Evolutionary conservation across 805 yeast species (phyloP), one percentile per base, ranked within the genome.

Genomic region (Millerago galiae): DNA sequence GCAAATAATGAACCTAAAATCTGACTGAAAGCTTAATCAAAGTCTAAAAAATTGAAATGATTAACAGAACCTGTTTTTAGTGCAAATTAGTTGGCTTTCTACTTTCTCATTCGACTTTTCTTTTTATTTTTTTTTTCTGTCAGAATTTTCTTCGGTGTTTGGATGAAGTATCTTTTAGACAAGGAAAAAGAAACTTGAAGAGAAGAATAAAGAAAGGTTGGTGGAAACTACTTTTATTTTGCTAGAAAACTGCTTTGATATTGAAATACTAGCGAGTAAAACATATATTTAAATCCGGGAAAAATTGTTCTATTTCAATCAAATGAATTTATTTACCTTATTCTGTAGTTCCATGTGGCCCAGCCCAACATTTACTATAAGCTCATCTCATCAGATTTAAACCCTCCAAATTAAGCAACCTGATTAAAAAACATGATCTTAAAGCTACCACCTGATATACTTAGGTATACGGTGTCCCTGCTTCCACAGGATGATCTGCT

Each of bases 401-500:
- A 29, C 16, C 32, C 34, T 41, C 18, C 37, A 13, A n/a, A 10
- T 8, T 8, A 2, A 8, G n/a, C 28, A 8, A 13, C 1, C 17
- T 21, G 24, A 21, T 21, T 5, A 7, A 21, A 21, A 21, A 26
- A 32, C n/a, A 38, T 38, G 41, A 9, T 38, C 5, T 13, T 12
- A 4, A 8, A 26, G 12, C 18, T 33, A 16, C 41, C 41, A 8
- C 21, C 25, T 13, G 24, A 32, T 16, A 10, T 33, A 6, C 14
- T 28, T 2, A n/a, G 5, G 4, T 33, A 10, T 14, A 32, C 25
- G 5, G 13, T 38, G 8, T 38, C 41, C 3, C 18, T 33, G 5
- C 37, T 48, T 2, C 40, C 45, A 7, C 52, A 48, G 29, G 34
- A 25, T 15, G 52, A 48, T 9, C 18, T 40, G n/a, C 16, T 37